Conservation (phyloP, 305 asterid genomes). For the Lippia alba region DNA sequence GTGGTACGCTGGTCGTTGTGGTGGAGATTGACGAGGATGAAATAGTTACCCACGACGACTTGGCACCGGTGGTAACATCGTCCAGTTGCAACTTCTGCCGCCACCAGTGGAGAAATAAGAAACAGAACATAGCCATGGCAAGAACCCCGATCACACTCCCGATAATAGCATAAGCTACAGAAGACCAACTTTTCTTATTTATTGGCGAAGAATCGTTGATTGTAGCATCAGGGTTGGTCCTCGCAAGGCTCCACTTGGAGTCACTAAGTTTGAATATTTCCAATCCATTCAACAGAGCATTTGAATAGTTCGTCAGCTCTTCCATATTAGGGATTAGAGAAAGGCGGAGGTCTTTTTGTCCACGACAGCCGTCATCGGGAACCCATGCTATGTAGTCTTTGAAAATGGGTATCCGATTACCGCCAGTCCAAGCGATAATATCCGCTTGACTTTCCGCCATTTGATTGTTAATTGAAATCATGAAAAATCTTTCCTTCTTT, state of each 20-base stretch:
- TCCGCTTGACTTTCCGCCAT: neutral
- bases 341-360: neutral
- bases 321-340: neutral
- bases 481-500: too few relatives aligned
- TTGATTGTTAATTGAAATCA: neutral
- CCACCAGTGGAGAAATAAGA: constrained; percentile 42
- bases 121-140: constrained; percentile 24
- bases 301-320: neutral
- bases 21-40: constrained; percentile 17
- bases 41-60: constrained; percentile 47
- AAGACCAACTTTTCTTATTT: neutral
- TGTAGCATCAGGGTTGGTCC: too few relatives aligned
- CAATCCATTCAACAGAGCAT: neutral
- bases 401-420: neutral
- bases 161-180: constrained; percentile 7
- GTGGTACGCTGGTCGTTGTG: constrained; percentile 28
- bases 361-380: neutral
- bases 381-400: neutral
- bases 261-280: neutral
- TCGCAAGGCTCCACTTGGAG: neutral
- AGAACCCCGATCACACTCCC: constrained; percentile 46
- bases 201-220: neutral
- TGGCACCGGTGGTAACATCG: constrained; percentile 12
- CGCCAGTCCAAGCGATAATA: neutral
- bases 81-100: constrained; percentile 25